phyloP scores from a whole-genome alignment of 2,329 filamentous ascomycete genomes.

The Lasiodiplodia gonubiensis region DNA sequence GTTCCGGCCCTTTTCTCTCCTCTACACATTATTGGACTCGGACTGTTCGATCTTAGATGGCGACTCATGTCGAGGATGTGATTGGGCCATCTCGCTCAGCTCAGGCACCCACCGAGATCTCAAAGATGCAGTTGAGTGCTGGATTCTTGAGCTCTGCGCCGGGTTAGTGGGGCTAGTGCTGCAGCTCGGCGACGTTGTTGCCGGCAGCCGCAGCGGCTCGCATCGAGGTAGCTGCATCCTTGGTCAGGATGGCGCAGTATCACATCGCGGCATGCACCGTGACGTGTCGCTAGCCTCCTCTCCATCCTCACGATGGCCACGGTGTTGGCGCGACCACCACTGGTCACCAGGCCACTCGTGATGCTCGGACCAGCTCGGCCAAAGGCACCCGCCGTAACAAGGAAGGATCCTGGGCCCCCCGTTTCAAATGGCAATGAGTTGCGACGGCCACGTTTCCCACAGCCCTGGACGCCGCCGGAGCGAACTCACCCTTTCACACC shows the following conservation, averaged over 20 bases:
- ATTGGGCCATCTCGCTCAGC: not conserved
- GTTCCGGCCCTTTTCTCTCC: not conserved
- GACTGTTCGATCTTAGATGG: not conserved
- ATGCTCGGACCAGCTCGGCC: constrained; percentile 14
- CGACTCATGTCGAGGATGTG: not conserved
- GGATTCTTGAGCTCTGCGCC: not conserved
- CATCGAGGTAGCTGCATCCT: not conserved
- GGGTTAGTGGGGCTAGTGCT: not conserved
- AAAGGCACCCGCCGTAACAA: constrained; percentile 4
- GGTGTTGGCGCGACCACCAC: not conserved
- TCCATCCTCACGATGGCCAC: not conserved
- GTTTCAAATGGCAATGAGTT: not conserved
- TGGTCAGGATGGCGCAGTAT: not conserved
- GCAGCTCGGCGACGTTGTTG: not conserved
- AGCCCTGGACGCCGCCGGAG: not conserved
- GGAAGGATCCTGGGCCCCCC: constrained; percentile 4
- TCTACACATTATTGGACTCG: not conserved
- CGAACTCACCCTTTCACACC: not conserved
- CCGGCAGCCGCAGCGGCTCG: not conserved
- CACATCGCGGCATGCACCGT: not conserved
- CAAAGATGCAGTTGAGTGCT: not conserved
- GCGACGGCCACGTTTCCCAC: not conserved
- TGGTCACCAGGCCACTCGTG: not conserved
- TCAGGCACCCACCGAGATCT: not conserved
- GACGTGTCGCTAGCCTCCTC: not conserved